Conservation (phyloP, 257 asterid genomes). For the Linaria vulgaris region DNA sequence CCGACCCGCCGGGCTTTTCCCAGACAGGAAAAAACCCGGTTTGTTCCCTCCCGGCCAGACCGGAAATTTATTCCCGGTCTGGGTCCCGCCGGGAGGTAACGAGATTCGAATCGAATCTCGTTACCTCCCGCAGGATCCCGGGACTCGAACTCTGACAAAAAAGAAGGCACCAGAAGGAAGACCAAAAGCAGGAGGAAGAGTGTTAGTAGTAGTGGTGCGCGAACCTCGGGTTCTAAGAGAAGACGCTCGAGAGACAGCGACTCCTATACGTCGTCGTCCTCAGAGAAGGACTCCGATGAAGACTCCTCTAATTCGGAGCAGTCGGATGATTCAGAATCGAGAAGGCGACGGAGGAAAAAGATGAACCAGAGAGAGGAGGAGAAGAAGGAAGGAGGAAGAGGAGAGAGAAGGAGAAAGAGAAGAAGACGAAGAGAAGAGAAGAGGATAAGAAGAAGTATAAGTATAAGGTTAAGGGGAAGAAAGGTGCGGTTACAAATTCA, state of each 20-base stretch:
- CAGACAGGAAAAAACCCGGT: too few species aligned
- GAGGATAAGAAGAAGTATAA: conserved; percentile 48
- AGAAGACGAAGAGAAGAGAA: conserved; percentile 33
- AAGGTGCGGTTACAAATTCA: conserved; percentile 76
- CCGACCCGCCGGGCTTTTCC: too few species aligned
- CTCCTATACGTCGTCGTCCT: conserved; percentile 57
- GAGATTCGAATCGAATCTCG: too few species aligned
- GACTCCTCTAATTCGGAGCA: conserved; percentile 48
- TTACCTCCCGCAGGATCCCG: too few species aligned
- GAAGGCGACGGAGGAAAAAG: conserved; percentile 52
- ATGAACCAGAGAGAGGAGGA: conserved; percentile 48
- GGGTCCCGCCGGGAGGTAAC: too few species aligned
- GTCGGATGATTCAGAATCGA: too few species aligned
- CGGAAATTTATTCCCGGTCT: too few species aligned
- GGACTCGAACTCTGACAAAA: conserved; percentile 37
- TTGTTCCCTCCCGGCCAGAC: too few species aligned
- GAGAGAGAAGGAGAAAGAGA: conserved; percentile 29
- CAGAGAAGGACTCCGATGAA: conserved; percentile 39
- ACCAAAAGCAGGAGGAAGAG: conserved; percentile 35
- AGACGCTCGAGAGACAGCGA: conserved; percentile 56
- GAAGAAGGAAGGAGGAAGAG: conserved; percentile 47
- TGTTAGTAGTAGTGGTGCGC: conserved; percentile 9
- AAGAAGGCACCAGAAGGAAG: conserved; percentile 35
- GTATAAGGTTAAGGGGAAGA: conserved; percentile 58
- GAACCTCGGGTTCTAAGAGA: conserved; percentile 37